phyloP scores from a whole-genome alignment of 129 eudicot species.

The Dittrichia graveolens region DNA sequence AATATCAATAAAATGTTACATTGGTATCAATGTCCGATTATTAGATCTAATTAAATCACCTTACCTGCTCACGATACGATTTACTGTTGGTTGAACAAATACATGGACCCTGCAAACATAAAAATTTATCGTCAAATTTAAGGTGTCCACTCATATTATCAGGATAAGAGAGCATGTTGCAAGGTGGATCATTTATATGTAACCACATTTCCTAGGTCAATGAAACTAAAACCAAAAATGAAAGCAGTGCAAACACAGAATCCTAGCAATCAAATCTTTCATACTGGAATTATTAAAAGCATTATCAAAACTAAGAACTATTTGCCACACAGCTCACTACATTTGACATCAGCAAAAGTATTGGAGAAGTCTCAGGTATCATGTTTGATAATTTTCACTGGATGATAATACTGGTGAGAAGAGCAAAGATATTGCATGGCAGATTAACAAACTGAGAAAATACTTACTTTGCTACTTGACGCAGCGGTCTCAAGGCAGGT shows the following conservation, averaged over 20 bases:
- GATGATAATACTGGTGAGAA: background rate
- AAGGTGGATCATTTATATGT: background rate
- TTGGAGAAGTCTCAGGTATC: slow-evolving; percentile 1
- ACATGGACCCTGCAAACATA: slow-evolving; percentile 76
- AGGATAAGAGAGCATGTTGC: slow-evolving; percentile 16
- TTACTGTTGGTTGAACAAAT: slow-evolving; percentile 85
- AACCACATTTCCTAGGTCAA: slow-evolving; percentile 7
- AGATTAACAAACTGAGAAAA: background rate
- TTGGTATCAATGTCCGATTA: background rate
- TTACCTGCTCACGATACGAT: slow-evolving; percentile 88
- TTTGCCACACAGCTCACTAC: slow-evolving; percentile 13
- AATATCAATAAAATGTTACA: slow-evolving; percentile 4
- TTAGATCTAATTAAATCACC: slow-evolving; percentile 2
- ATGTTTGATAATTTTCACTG: slow-evolving; percentile 10
- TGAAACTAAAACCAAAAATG: slow-evolving; percentile 2
- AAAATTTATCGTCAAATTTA: slow-evolving; percentile 14
- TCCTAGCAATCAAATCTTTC: background rate
- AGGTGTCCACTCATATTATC: slow-evolving; percentile 5
- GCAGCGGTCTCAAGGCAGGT: slow-evolving; percentile 89
- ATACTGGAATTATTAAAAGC: background rate
- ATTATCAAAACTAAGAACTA: slow-evolving; percentile 6
- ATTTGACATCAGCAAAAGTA: slow-evolving; percentile 2
- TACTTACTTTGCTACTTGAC: slow-evolving; percentile 92
- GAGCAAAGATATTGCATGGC: background rate
- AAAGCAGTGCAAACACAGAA: slow-evolving; percentile 7